Base-by-base conservation (phyloP, 1,284 basidiomycete genomes). In the Fomitopsis palustris region DNA sequence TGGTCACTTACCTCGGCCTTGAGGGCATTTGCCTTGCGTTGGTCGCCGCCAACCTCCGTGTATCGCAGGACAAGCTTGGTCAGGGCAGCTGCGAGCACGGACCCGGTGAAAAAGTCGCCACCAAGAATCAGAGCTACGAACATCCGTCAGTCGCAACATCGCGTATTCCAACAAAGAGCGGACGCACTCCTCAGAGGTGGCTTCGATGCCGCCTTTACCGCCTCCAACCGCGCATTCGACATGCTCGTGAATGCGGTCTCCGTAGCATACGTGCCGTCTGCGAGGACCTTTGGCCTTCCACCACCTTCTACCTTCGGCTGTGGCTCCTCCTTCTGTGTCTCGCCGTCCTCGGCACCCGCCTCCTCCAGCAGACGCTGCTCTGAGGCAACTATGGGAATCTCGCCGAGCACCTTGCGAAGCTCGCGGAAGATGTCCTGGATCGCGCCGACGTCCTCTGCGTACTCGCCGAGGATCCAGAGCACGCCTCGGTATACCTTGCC, bases 391-490 rank as follows among this genome's bases (percentile, higher is more conserved):
- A 99, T 98, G 4, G 97, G 96, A 42, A 99, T 91, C 77, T 99
- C 96, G 17, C 96, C 97, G 38, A 99, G 76, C 5, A 96, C 92
- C 70, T 90, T 89, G 58, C 96, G 83, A 54, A 98, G 82, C 74
- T 95, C 93, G 59, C 82, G 79, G 81, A 98, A 86, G 2, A 89
- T 84, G 52, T 77, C 80, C 61, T 88, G 82, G 64, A 97, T 92
- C 61, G 92, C 90, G 57, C 73, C 63, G 2, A 77, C 70, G 10
- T 78, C 78, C 54, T 89, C 86, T 51, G 90, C 87, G 69, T 99
- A 99, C 77, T 99, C 97, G 65, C 96, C 97, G 14, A 98, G 84
- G 65, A 99, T 98, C 96, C 96, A 99, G 58, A 99, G 83, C 12
- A 98, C 87, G 4, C 97, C 96, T 14, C 96, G 88, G 82, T 94